phyloP scores from a whole-genome alignment of 257 asterid genomes.

The Petunia secreta region DNA sequence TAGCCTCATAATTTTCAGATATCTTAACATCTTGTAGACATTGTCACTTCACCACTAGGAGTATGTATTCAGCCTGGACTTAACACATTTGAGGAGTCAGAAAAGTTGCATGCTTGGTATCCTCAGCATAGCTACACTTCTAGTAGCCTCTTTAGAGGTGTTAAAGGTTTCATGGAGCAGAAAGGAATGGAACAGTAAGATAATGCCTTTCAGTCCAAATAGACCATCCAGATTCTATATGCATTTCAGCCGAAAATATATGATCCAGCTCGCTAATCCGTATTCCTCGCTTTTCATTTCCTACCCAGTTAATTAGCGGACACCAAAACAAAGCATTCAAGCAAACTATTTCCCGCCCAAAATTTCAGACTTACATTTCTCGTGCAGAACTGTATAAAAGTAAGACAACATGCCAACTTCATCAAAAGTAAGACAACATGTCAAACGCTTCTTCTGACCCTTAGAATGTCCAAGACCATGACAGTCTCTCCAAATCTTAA shows the following conservation, averaged over 20 bases:
- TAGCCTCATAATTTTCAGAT: not conserved
- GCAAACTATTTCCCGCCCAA: not conserved
- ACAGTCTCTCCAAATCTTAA: slow-evolving; percentile 14
- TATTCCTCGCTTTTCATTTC: not conserved
- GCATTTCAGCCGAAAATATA: not conserved
- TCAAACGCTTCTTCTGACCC: not conserved
- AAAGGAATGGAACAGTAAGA: not conserved
- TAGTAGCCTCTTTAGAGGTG: not conserved
- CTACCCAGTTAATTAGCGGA: not conserved
- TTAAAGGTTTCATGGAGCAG: not conserved
- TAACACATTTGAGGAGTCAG: not conserved
- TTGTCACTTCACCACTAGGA: not conserved
- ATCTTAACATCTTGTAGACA: not conserved
- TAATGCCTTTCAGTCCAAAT: not conserved
- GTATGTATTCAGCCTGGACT: not conserved
- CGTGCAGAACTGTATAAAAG: not conserved
- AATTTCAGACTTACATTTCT: not conserved
- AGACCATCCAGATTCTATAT: not conserved
- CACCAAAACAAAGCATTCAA: not conserved
- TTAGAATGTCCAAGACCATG: not conserved
- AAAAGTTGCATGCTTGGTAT: not conserved
- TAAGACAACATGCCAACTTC: not conserved
- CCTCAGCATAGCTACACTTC: not conserved
- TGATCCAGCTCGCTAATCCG: not conserved
- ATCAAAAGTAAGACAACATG: not conserved